These are phyloP conservation scores for Davidsoniella neocaledoniae DNA, from an alignment of 2,329 filamentous ascomycete species.

Conservation along the genomic window DNA sequence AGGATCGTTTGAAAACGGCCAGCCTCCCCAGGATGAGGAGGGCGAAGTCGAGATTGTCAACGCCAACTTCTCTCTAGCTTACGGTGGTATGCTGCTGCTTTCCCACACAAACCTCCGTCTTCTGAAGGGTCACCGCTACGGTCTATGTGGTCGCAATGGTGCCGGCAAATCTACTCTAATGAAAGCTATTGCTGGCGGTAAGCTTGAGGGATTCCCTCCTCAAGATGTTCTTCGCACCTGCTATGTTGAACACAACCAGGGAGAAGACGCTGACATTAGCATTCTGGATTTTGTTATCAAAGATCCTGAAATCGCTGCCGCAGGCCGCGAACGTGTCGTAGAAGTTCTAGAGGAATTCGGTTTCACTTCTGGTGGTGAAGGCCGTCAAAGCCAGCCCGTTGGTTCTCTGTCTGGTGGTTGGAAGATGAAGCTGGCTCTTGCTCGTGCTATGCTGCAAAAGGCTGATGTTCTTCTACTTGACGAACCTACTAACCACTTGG, in stretches of 20 bases:
- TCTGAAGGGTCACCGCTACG: constrained; percentile 92
- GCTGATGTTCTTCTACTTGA: constrained; percentile 94
- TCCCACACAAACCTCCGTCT: constrained; percentile 91
- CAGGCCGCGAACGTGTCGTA: constrained; percentile 66
- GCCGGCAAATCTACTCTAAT: constrained; percentile 98
- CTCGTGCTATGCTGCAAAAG: constrained; percentile 87
- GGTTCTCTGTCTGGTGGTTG: constrained; percentile 93
- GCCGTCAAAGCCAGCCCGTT: constrained; percentile 75
- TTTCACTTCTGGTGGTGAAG: constrained; percentile 78
- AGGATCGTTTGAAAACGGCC: constrained; percentile 80
- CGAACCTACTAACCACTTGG: constrained; percentile 97
- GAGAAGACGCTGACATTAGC: constrained; percentile 89
- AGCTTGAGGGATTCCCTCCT: constrained; percentile 89
- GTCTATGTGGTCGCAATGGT: constrained; percentile 91
- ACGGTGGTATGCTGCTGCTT: constrained; percentile 90
- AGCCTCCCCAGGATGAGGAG: constrained; percentile 72
- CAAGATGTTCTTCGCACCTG: constrained; percentile 88
- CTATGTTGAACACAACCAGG: constrained; percentile 98
- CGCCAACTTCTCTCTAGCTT: constrained; percentile 90
- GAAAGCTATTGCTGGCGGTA: constrained; percentile 88
- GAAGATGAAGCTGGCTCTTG: constrained; percentile 99
- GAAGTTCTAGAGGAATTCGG: constrained; percentile 80
- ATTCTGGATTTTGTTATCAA: constrained; percentile 87
- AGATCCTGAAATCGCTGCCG: constrained; percentile 68
- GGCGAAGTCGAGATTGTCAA: constrained; percentile 95